Percentiles rank a stretch among this genome's conserved stretches.
phyloP scores from a whole-genome alignment of 306 rosid species.

The Cicer bijugum region DNA sequence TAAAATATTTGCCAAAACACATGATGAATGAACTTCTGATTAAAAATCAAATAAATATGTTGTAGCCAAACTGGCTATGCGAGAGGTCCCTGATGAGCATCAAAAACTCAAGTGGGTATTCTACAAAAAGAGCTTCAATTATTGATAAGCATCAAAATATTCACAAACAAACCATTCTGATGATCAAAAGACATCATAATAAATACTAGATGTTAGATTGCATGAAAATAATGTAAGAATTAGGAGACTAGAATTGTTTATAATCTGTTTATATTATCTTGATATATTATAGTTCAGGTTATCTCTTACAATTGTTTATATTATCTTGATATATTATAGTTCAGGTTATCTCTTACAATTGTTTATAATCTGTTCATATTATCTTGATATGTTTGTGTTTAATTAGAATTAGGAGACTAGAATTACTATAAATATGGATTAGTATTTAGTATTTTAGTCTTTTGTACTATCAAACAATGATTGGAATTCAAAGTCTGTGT shows the following conservation, averaged over 20 bases:
- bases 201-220: neutral
- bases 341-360: neutral
- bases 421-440: neutral
- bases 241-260: no score
- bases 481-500: neutral
- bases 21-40: conserved; percentile 12
- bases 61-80: conserved; percentile 12
- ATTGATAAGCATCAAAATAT: neutral
- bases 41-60: neutral
- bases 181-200: conserved; percentile 11
- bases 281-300: neutral
- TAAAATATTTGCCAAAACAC: conserved; percentile 25
- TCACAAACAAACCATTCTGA: neutral
- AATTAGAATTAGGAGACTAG: conserved; percentile 5
- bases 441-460: neutral
- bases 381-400: neutral
- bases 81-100: neutral
- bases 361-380: neutral
- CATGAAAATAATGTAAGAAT: neutral
- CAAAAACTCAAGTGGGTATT: neutral
- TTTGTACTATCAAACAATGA: neutral
- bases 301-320: neutral
- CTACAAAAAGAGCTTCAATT: neutral
- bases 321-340: neutral
- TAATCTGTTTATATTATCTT: neutral